Percentiles rank a stretch among this genome's conserved stretches.
Conservation (phyloP, 192 early-diverging fungal species). For the Rhizophagus prolifer region DNA sequence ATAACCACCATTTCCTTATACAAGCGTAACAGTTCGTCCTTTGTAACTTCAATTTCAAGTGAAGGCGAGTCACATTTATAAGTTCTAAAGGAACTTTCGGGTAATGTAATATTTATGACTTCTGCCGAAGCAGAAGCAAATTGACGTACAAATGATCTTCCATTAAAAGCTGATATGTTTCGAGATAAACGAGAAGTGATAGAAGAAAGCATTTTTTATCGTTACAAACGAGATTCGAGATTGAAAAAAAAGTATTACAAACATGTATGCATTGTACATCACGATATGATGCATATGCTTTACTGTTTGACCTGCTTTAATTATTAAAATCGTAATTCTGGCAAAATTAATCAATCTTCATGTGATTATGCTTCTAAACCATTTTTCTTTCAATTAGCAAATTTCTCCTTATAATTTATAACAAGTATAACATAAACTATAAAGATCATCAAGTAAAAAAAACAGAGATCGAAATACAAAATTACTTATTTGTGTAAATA, state of each 20-base stretch:
- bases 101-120: conserved; percentile 68
- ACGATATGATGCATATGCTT: not conserved
- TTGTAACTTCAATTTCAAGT: conserved; percentile 61
- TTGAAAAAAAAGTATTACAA: not conserved
- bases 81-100: conserved; percentile 70
- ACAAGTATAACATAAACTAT: too few relatives aligned
- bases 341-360: too few relatives aligned
- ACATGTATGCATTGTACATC: not conserved
- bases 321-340: too few relatives aligned
- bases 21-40: conserved; percentile 74
- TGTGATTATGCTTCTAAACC: too few relatives aligned
- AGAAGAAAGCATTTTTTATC: not conserved
- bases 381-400: too few relatives aligned
- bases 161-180: not conserved
- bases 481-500: too few relatives aligned
- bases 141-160: not conserved
- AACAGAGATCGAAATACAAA: too few relatives aligned
- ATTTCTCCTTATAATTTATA: too few relatives aligned
- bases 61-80: conserved; percentile 80
- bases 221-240: too few relatives aligned
- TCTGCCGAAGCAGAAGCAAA: conserved; percentile 33
- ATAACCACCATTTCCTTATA: conserved; percentile 89
- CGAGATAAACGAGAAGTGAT: not conserved
- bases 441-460: too few relatives aligned
- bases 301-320: too few relatives aligned